Percentiles rank a stretch among this genome's conserved stretches.
phyloP scores from a whole-genome alignment of 1,139 yeast genomes.

The Taphrina sp. region DNA sequence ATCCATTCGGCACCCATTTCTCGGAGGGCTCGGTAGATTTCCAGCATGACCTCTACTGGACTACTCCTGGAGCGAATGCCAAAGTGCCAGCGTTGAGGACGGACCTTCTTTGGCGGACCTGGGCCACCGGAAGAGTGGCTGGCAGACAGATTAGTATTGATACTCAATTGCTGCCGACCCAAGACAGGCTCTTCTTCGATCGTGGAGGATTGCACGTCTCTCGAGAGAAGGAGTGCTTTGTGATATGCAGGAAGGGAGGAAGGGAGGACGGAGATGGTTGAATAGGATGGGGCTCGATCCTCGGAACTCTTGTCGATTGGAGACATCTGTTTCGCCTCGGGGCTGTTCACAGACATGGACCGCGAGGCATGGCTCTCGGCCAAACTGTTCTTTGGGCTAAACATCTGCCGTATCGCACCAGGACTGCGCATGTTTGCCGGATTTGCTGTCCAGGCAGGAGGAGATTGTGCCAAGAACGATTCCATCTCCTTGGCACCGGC shows the following conservation, averaged over 20 bases:
- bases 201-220: constrained; percentile 38
- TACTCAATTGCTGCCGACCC: constrained; percentile 45
- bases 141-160: constrained; percentile 42
- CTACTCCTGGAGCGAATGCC: constrained; percentile 95
- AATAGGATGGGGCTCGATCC: not conserved
- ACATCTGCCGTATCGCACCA: constrained; percentile 40
- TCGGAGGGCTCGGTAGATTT: constrained; percentile 88
- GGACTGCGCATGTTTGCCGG: constrained; percentile 38
- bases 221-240: constrained; percentile 82
- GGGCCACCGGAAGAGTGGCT: constrained; percentile 40
- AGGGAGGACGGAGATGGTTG: constrained; percentile 49
- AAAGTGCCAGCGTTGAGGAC: constrained; percentile 88
- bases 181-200: constrained; percentile 24
- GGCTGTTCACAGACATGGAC: not conserved
- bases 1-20: constrained; percentile 98
- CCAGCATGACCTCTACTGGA: constrained; percentile 98
- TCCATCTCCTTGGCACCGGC: constrained; percentile 46
- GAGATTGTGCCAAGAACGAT: constrained; percentile 35
- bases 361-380: constrained; percentile 5
- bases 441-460: constrained; percentile 48
- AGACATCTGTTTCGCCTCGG: constrained; percentile 9
- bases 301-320: constrained; percentile 14
- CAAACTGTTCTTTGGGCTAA: constrained; percentile 23
- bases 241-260: constrained; percentile 93
- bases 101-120: constrained; percentile 29